Conservation (phyloP, 2,329 filamentous ascomycete species). For the Cercospora nicotianae region DNA sequence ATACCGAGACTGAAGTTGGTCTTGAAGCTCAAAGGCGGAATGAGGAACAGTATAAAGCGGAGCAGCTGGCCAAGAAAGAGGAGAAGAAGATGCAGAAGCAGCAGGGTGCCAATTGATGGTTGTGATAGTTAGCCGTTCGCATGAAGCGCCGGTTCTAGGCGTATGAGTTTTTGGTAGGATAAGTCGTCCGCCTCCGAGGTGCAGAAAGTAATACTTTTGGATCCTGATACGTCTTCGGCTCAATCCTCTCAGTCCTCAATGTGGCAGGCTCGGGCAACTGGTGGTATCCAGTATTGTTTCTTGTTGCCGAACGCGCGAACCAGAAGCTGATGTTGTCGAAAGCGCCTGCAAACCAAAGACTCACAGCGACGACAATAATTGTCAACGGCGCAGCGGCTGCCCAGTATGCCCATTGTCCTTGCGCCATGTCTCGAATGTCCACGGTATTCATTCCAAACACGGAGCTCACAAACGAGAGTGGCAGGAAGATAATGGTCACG, state of each 20-base stretch:
- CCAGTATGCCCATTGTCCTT: conserved; percentile 18
- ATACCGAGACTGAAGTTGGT: not conserved
- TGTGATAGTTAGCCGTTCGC: not conserved
- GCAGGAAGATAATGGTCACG: conserved; percentile 47
- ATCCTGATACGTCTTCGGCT: not conserved
- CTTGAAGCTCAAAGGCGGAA: not conserved
- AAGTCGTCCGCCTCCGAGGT: conserved; percentile 2
- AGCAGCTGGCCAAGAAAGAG: not conserved
- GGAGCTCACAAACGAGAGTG: conserved; percentile 45
- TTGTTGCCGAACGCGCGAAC: conserved; percentile 2
- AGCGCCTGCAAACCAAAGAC: conserved; percentile 18
- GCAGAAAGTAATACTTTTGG: not conserved
- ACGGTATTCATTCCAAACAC: conserved; percentile 48
- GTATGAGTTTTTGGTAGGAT: conserved; percentile 1
- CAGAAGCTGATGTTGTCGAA: conserved; percentile 13
- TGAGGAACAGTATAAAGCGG: not conserved
- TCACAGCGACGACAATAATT: conserved; percentile 13
- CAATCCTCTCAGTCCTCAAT: not conserved
- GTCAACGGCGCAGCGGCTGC: conserved; percentile 12
- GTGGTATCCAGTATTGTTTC: not conserved
- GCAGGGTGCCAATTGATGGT: not conserved
- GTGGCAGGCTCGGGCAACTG: not conserved
- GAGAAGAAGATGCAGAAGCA: not conserved
- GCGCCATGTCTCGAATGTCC: conserved; percentile 23
- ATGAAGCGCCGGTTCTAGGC: not conserved